phyloP scores from a whole-genome alignment of 192 early-diverging fungal genomes.

The Coemansia asiatica region DNA sequence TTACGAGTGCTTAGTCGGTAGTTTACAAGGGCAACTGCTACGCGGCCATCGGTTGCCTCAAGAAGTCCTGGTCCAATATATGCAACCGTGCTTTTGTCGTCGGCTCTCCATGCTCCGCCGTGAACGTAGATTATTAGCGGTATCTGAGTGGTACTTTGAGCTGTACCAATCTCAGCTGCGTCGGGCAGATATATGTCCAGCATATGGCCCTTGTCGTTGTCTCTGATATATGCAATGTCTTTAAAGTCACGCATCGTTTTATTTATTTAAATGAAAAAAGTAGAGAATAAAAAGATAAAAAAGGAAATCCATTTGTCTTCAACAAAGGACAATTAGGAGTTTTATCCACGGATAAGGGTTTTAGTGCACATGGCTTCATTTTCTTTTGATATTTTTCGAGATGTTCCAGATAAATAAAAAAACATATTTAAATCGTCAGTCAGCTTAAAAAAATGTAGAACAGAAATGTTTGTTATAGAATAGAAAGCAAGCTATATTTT shows the following conservation, averaged over 20 bases:
- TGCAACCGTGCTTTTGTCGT: constrained; percentile 66
- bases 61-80: constrained; percentile 58
- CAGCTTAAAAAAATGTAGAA: too few species aligned
- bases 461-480: too few species aligned
- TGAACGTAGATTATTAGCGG: constrained; percentile 74
- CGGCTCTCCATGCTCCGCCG: constrained; percentile 85
- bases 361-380: too few species aligned
- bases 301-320: too few species aligned
- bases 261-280: neutral
- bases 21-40: constrained; percentile 68
- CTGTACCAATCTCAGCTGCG: too few species aligned
- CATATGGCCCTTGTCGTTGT: constrained; percentile 42
- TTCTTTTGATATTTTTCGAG: too few species aligned
- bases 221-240: constrained; percentile 32
- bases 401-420: too few species aligned
- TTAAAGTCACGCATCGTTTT: constrained; percentile 13
- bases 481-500: too few species aligned
- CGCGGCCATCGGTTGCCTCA: constrained; percentile 15
- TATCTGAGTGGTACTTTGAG: neutral
- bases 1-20: constrained; percentile 62
- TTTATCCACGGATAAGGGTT: too few species aligned
- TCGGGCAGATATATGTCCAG: constrained; percentile 65
- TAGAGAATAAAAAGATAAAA: neutral
- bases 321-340: too few species aligned
- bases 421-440: too few species aligned